These are phyloP conservation scores for Ustilago hordei DNA, from an alignment of 1,284 basidiomycete species.

Conservation along the genomic window DNA sequence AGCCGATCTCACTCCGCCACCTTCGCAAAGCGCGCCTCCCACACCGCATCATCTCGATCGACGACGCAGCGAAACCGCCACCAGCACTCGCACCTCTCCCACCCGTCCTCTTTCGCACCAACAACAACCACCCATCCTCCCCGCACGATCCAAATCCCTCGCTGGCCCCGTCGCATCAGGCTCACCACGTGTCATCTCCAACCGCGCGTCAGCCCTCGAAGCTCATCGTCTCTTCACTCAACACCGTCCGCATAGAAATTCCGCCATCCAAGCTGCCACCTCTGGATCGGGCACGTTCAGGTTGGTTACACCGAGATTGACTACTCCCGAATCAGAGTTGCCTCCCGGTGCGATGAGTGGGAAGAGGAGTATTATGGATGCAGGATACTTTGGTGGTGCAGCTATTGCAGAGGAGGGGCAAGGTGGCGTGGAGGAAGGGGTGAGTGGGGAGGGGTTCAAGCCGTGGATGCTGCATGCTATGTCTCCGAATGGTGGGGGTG, in stretches of 20 bases:
- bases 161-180: constrained; percentile 22
- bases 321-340: constrained; percentile 54
- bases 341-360: constrained; percentile 25
- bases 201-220: constrained; percentile 43
- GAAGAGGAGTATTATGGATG: constrained; percentile 38
- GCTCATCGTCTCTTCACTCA: constrained; percentile 45
- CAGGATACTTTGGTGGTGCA: constrained; percentile 50
- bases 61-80: constrained; percentile 13
- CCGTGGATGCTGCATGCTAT: constrained; percentile 51
- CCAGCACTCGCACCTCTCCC: constrained; percentile 28
- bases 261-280: constrained; percentile 62
- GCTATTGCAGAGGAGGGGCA: constrained; percentile 29
- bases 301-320: constrained; percentile 56
- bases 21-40: not conserved
- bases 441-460: constrained; percentile 27
- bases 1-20: constrained; percentile 8
- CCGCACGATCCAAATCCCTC: constrained; percentile 36
- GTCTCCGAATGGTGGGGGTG: constrained; percentile 24
- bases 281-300: constrained; percentile 60
- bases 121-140: constrained; percentile 26
- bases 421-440: constrained; percentile 1
- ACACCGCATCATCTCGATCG: constrained; percentile 4
- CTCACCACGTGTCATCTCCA: constrained; percentile 27
- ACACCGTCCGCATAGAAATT: constrained; percentile 19
- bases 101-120: constrained; percentile 11